phyloP scores from a whole-genome alignment of 2,329 filamentous ascomycete genomes.

The Alternaria novae-zelandiae region DNA sequence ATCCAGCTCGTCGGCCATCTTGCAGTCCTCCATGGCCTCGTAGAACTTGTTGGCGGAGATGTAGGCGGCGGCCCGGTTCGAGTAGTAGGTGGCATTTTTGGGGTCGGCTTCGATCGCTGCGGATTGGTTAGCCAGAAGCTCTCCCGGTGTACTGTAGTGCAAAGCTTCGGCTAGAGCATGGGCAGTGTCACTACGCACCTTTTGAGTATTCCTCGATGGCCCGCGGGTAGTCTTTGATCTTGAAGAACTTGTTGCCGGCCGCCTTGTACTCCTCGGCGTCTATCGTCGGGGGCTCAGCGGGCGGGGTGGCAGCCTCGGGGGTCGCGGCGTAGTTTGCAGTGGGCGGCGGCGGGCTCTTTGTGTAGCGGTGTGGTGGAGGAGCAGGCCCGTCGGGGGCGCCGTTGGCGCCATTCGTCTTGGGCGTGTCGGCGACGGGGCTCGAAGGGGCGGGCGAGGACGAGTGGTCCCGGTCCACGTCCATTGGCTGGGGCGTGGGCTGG shows the following conservation, averaged over 20 bases:
- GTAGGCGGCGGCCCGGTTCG: slow-evolving; percentile 92
- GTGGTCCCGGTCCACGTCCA: slow-evolving; percentile 77
- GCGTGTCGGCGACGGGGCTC: slow-evolving; percentile 53
- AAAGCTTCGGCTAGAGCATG: slow-evolving; percentile 6
- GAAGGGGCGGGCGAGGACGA: slow-evolving; percentile 63
- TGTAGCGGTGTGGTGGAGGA: slow-evolving; percentile 73
- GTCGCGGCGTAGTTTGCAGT: slow-evolving; percentile 47
- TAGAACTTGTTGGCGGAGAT: slow-evolving; percentile 84
- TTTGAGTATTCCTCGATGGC: slow-evolving; percentile 95
- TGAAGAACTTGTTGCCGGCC: slow-evolving; percentile 95
- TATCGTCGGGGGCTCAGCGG: slow-evolving; percentile 59
- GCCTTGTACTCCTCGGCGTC: slow-evolving; percentile 93
- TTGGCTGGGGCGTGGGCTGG: slow-evolving; percentile 63
- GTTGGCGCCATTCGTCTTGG: slow-evolving; percentile 57
- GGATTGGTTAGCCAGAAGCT: slow-evolving; percentile 29
- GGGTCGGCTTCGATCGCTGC: slow-evolving; percentile 88
- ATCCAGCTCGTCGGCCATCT: slow-evolving; percentile 80
- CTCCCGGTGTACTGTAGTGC: slow-evolving; percentile 22
- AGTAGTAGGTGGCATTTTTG: slow-evolving; percentile 85
- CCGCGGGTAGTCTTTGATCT: slow-evolving; percentile 85
- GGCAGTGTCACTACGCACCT: slow-evolving; percentile 64
- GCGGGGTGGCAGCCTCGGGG: slow-evolving; percentile 47
- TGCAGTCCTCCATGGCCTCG: slow-evolving; percentile 86
- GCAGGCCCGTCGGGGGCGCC: slow-evolving; percentile 62
- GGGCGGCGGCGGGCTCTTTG: slow-evolving; percentile 56